These are phyloP conservation scores for Komagataea norvegica DNA, from an alignment of 1,139 yeast genomes.

Conservation along the genomic window DNA sequence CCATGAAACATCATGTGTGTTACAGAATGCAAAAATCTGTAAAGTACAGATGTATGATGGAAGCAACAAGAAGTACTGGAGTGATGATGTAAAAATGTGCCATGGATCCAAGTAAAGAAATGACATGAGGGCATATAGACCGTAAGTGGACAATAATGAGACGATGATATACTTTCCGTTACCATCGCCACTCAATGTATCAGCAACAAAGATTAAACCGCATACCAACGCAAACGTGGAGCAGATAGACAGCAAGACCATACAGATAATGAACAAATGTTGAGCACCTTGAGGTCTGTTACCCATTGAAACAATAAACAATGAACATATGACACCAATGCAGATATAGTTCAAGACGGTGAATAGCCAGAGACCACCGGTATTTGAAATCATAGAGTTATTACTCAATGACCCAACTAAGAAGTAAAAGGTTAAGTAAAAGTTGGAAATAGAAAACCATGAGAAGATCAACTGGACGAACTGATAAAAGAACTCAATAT, in stretches of 20 bases:
- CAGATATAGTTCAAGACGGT: constrained; percentile 80
- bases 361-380: constrained; percentile 75
- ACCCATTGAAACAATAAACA: constrained; percentile 90
- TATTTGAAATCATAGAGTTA: constrained; percentile 48
- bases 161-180: constrained; percentile 64
- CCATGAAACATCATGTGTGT: constrained; percentile 96
- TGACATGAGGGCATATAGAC: constrained; percentile 76
- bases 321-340: constrained; percentile 73
- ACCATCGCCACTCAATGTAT: constrained; percentile 42
- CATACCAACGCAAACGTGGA: constrained; percentile 78
- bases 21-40: constrained; percentile 92
- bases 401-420: constrained; percentile 79
- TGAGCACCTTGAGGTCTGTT: constrained; percentile 93
- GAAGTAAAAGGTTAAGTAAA: constrained; percentile 86
- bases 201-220: constrained; percentile 74
- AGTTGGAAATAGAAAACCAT: constrained; percentile 86
- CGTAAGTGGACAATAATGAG: constrained; percentile 87
- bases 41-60: constrained; percentile 91
- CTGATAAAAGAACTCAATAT: constrained; percentile 81
- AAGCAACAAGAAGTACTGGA: constrained; percentile 79
- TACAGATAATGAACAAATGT: constrained; percentile 63
- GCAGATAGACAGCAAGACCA: constrained; percentile 68
- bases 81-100: constrained; percentile 82
- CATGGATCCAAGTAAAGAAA: constrained; percentile 86
- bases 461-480: constrained; percentile 71